Conservation (phyloP, 2,329 filamentous ascomycete genomes). For the Mycosphaerella sp. region DNA sequence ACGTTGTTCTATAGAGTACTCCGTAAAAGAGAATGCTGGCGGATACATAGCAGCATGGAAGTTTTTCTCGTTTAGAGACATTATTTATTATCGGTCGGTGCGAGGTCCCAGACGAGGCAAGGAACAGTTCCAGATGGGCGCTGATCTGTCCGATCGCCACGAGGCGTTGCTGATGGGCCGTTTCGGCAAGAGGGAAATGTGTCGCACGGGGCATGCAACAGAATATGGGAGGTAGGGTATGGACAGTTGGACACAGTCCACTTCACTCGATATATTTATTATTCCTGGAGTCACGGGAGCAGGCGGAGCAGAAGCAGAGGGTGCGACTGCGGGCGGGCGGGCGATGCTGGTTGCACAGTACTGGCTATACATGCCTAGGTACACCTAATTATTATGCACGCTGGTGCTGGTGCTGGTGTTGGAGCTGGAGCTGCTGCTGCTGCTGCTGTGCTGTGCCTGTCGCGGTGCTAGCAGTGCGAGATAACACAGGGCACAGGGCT, state of each 20-base stretch:
- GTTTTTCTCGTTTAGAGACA: too few relatives aligned
- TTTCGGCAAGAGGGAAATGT: not conserved
- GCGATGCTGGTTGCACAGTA: too few relatives aligned
- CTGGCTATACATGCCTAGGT: too few relatives aligned
- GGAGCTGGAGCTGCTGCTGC: too few relatives aligned
- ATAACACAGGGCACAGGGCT: not conserved
- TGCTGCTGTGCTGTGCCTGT: not conserved
- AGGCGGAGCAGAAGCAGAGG: not conserved
- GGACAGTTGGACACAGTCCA: not conserved
- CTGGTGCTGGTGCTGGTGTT: too few relatives aligned
- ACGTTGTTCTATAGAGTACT: too few relatives aligned
- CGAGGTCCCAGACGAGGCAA: not conserved
- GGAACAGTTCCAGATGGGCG: not conserved
- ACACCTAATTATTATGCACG: too few relatives aligned
- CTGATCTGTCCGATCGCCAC: not conserved
- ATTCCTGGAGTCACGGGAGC: not conserved
- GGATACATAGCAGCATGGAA: too few relatives aligned
- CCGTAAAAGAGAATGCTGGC: too few relatives aligned
- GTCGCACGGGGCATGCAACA: not conserved
- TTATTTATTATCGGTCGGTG: too few relatives aligned
- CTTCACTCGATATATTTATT: too few relatives aligned
- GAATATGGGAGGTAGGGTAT: not conserved
- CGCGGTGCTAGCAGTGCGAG: not conserved
- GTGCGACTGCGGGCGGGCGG: too few relatives aligned
- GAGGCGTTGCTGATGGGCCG: not conserved